A percentile compares a stretch with the other conserved stretches of the same genome.
These are phyloP conservation scores for Sporodiniella umbellata DNA, from an alignment of 371 early-diverging fungal species.

Conservation along the genomic window DNA sequence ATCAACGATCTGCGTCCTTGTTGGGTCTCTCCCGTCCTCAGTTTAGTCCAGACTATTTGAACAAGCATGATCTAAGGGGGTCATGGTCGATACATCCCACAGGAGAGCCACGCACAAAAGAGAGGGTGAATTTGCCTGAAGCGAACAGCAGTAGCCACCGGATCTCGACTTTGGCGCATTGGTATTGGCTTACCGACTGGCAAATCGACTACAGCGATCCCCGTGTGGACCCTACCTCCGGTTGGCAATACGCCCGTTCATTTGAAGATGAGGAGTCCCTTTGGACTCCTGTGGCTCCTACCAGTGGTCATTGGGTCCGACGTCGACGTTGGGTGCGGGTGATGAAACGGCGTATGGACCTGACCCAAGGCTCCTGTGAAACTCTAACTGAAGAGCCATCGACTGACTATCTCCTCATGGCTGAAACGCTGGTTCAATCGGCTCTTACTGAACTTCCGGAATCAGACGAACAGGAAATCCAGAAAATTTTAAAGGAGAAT, in stretches of 20 bases:
- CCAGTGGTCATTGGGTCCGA: conserved; percentile 64
- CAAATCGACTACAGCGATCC: conserved; percentile 66
- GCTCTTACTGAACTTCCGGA: conserved; percentile 3
- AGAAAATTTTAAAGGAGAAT: background rate
- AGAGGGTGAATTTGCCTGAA: conserved; percentile 52
- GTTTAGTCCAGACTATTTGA: conserved; percentile 47
- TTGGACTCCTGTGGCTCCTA: conserved; percentile 57
- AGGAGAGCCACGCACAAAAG: conserved; percentile 50
- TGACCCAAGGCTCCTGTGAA: conserved; percentile 28
- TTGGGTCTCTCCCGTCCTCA: conserved; percentile 49
- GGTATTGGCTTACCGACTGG: conserved; percentile 90
- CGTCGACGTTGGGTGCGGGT: conserved; percentile 78
- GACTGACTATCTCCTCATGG: conserved; percentile 8
- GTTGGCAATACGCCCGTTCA: conserved; percentile 70
- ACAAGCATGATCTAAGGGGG: conserved; percentile 49
- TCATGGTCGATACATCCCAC: conserved; percentile 60
- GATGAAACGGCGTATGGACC: conserved; percentile 65
- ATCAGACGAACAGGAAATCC: background rate
- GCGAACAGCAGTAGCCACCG: conserved; percentile 9
- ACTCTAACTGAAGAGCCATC: conserved; percentile 5
- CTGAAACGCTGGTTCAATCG: conserved; percentile 23
- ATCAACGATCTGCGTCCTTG: conserved; percentile 58
- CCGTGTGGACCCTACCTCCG: conserved; percentile 55
- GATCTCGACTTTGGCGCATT: conserved; percentile 33
- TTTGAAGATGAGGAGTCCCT: conserved; percentile 49